Base-by-base conservation (phyloP, 495 filamentous ascomycete genomes). In the Penicillium pancosmium region DNA sequence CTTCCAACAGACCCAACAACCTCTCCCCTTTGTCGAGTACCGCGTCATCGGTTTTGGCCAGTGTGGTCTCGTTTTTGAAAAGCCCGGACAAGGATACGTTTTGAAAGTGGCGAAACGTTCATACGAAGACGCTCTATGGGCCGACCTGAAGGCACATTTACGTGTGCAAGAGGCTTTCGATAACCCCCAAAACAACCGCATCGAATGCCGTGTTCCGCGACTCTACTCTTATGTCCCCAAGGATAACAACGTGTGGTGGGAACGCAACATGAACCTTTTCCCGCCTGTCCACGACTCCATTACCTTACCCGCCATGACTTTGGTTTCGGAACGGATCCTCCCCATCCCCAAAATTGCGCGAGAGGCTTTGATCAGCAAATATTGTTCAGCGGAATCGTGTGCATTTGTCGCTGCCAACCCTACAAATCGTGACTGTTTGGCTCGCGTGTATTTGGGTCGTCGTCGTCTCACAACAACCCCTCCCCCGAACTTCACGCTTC, bases 401-500 rank as follows among this genome's bases (percentile, higher is more conserved):
- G 7, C 60, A 19, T 12, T 13, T 47, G 70, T 67, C 50, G 65
- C 60, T 34, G 21, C 56, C 19, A 58, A 63, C n/a, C 41, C 54
- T 41, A 59, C 67, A 19, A 71, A 78, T 57, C 54, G 69, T 44
- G 72, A 82, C 50, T 80, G 70, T 51, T 57, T 82, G 1, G 65
- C 78, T 18, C 69, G 78, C 2, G 64, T 70, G 1, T 80, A 79
- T 53, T 63, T 80, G 3, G 76, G 78, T 33, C 59, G 73, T 19
- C 68, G 75, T 21, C 58, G 59, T 16, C 1, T 21, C 9, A 12
- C 13, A 12, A 35, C 49, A 18, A 16, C 34, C 5, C 52, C 46
- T 16, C 51, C 66, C 8, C 27, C 57, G 36, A 66, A 62, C 31
- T 73, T 79, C 61, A 71, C 55, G 23, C 65, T 82, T 15, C 71